Conservation (phyloP, 164 flowering plant species). For the Saururus chinensis region DNA sequence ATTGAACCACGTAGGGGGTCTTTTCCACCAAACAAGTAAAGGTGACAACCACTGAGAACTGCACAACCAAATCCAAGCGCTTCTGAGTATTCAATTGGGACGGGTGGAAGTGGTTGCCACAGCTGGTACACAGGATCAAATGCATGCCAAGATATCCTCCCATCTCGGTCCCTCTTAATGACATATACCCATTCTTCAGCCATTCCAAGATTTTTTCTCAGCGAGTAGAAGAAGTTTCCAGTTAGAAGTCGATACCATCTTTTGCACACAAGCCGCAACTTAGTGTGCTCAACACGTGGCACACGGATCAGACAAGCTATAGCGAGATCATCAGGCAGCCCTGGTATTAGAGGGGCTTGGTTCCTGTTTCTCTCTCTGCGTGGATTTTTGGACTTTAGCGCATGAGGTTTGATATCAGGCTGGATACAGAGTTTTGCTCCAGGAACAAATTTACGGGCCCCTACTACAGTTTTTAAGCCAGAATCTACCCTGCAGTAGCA, state of each 20-base stretch:
- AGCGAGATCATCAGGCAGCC: constrained; percentile 96
- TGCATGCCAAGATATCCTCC: constrained; percentile 86
- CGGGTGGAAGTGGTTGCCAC: constrained; percentile 92
- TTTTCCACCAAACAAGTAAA: constrained; percentile 83
- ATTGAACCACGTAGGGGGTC: constrained; percentile 78
- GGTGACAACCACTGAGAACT: constrained; percentile 76
- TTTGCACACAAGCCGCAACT: constrained; percentile 83
- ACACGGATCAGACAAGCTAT: constrained; percentile 84
- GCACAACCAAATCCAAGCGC: constrained; percentile 91
- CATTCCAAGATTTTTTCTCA: constrained; percentile 67
- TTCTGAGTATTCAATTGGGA: constrained; percentile 69
- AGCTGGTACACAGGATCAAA: constrained; percentile 75
- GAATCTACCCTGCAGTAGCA: no score
- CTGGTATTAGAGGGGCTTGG: constrained; percentile 82
- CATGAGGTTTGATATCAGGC: no score
- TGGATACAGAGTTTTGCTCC: no score
- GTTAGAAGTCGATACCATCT: constrained; percentile 75
- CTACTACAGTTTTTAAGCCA: no score
- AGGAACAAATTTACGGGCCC: no score
- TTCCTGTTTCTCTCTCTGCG: constrained; percentile 44
- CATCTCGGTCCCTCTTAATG: constrained; percentile 83
- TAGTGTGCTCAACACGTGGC: constrained; percentile 78
- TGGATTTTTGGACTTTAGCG: no score
- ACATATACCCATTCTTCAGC: constrained; percentile 96
- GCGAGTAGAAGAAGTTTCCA: constrained; percentile 75